Evolutionary conservation across 352 stramenopile genomes (phyloP).

Genomic region (Phytopythium helicoides): DNA sequence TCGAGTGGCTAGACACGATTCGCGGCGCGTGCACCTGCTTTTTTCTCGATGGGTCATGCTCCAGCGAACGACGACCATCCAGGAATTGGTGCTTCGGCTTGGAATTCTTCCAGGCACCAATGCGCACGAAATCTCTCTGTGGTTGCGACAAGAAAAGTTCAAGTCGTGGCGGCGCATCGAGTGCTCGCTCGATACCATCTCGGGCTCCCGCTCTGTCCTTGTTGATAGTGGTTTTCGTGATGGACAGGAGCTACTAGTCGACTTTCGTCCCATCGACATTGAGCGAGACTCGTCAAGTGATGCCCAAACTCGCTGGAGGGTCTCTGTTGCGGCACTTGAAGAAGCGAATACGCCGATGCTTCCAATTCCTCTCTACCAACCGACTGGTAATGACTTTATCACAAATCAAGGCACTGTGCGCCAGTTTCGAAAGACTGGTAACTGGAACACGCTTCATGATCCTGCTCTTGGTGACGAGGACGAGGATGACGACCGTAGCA

Average conservation of each 20-base stretch:
- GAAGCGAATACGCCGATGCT: slow-evolving; percentile 16
- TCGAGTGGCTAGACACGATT: slow-evolving; percentile 54
- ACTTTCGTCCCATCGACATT: slow-evolving; percentile 50
- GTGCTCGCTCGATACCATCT: slow-evolving; percentile 32
- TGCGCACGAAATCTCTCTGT: slow-evolving; percentile 52
- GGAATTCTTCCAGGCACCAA: slow-evolving; percentile 55
- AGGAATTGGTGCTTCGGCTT: slow-evolving; percentile 54
- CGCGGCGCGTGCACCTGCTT: slow-evolving; percentile 51
- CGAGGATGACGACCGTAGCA: slow-evolving; percentile 3
- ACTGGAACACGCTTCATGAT: slow-evolving; percentile 29
- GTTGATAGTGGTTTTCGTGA: slow-evolving; percentile 40
- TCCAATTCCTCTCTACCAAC: slow-evolving; percentile 42
- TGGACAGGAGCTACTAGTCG: slow-evolving; percentile 59
- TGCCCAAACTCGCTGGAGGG: slow-evolving; percentile 17
- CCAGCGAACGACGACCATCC: slow-evolving; percentile 32
- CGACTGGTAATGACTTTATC: slow-evolving; percentile 68
- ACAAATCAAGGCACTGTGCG: slow-evolving; percentile 26
- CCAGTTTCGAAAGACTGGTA: slow-evolving; percentile 30
- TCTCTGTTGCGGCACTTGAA: slow-evolving; percentile 16
- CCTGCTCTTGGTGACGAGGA: slow-evolving; percentile 26
- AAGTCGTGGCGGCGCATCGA: slow-evolving; percentile 62
- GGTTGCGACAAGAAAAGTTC: slow-evolving; percentile 52
- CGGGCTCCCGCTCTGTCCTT: slow-evolving; percentile 30
- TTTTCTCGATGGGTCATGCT: slow-evolving; percentile 53
- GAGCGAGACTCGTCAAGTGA: slow-evolving; percentile 23